Evolutionary conservation across 306 rosid species (phyloP).

Genomic region (Prosopis cineraria): DNA sequence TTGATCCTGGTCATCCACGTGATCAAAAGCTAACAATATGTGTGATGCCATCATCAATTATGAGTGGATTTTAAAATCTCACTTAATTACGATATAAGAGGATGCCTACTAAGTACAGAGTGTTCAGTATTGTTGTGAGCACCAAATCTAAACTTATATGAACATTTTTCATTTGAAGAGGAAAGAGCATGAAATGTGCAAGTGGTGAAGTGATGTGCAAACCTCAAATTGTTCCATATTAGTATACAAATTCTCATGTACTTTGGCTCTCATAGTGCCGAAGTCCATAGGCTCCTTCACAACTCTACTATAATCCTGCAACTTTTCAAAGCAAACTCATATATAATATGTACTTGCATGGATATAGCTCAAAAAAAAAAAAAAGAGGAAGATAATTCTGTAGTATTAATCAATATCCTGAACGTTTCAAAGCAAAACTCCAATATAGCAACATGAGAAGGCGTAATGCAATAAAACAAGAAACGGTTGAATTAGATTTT

Average conservation of each 20-base stretch:
- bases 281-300: constrained; percentile 33
- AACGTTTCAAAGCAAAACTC: not conserved
- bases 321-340: not conserved
- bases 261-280: constrained; percentile 27
- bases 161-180: not conserved
- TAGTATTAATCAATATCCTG: not conserved
- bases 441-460: not conserved
- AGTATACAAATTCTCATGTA: constrained; percentile 18
- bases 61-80: too few relatives aligned
- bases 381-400: not conserved
- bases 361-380: not conserved
- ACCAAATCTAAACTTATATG: not conserved
- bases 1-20: too few relatives aligned
- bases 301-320: not conserved
- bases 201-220: not conserved
- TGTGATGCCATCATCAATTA: too few relatives aligned
- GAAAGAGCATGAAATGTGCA: not conserved
- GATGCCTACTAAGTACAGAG: too few relatives aligned
- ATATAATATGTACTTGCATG: not conserved
- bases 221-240: constrained; percentile 19
- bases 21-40: too few relatives aligned
- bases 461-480: not conserved
- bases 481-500: not conserved
- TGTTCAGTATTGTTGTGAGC: too few relatives aligned
- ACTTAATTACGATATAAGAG: too few relatives aligned